phyloP scores from a whole-genome alignment of 2,329 filamentous ascomycete species.

The Pochonia chlamydosporia region DNA sequence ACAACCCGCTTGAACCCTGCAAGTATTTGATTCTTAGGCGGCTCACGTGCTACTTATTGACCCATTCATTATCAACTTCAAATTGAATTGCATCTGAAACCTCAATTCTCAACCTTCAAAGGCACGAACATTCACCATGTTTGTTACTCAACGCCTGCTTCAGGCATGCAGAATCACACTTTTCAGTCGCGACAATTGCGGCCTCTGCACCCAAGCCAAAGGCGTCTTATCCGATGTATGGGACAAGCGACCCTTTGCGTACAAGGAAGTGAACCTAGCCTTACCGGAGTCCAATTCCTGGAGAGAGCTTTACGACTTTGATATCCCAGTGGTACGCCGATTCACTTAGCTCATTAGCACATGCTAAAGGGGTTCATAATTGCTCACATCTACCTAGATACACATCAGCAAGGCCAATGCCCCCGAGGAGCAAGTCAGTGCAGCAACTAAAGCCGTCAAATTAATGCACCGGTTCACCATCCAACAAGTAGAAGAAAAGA shows the following conservation, averaged over 20 bases:
- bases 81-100: too few relatives aligned
- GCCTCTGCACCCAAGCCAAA: slow-evolving; percentile 64
- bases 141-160: slow-evolving; percentile 41
- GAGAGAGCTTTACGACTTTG: slow-evolving; percentile 73
- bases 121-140: too few relatives aligned
- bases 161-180: slow-evolving; percentile 63
- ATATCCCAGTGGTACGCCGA: slow-evolving; percentile 66
- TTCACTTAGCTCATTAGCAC: neutral
- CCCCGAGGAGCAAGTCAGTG: slow-evolving; percentile 45
- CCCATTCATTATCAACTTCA: too few relatives aligned
- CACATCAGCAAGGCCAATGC: slow-evolving; percentile 54
- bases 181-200: slow-evolving; percentile 68
- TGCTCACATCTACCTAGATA: slow-evolving; percentile 35
- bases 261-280: slow-evolving; percentile 66
- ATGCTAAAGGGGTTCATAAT: neutral
- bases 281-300: slow-evolving; percentile 56
- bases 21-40: too few relatives aligned
- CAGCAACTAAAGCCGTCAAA: slow-evolving; percentile 57
- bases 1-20: too few relatives aligned
- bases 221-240: slow-evolving; percentile 62
- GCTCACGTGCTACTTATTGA: too few relatives aligned
- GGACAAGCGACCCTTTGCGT: slow-evolving; percentile 61
- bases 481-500: slow-evolving; percentile 60
- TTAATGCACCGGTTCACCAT: slow-evolving; percentile 73
- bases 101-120: too few relatives aligned